Evolutionary conservation across 441 rosid species (phyloP), one percentile per base, ranked within the genome.

Genomic region (Pelargonium cotyledonis): DNA sequence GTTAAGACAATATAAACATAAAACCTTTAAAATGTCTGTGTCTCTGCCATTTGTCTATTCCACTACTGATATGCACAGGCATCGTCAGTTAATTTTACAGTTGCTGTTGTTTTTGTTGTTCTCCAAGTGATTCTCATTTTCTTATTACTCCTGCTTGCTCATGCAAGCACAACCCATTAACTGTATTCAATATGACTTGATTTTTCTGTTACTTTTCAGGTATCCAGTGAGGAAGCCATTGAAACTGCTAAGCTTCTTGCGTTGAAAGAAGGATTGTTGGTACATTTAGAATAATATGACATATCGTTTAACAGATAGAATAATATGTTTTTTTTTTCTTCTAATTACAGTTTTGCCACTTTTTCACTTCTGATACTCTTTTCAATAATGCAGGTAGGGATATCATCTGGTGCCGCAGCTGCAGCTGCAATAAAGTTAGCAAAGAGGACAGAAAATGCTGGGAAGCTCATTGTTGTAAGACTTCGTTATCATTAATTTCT

Each of bases 371-470:
- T 26, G 31, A 26, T 26, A 26, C 3, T 14, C n/a, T 6, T 2
- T 49, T 2, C 16, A 12, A 14, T 49, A 12, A 49, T 77, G 21
- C 82, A 90, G 98, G 93, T 90, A 11, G 98, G 98, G 43, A 90
- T 92, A 80, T 92, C 98, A 73, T 92, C 95, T 3, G 98, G 96
- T 69, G 96, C 88, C 51, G 96, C 96, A 10, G 85, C 93, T 12
- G 93, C 89, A 0, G 90, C 98, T 8, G 96, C 98, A 73, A 78
- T 88, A 29, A 75, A 18, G 80, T 79, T 92, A 70, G 98, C 96
- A 0, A 82, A 82, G 80, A 87, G 85, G 86, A 95, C 92, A 35
- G 98, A 90, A 79, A 87, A 87, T 86, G 88, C 91, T 38, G 96
- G 94, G 58, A 92, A 92, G 71, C 96, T 92, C 82, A 84, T 88